Evolutionary conservation across 2,329 filamentous ascomycete genomes (phyloP), one percentile per base, ranked within the genome.

Genomic region (Diplodia mutila): DNA sequence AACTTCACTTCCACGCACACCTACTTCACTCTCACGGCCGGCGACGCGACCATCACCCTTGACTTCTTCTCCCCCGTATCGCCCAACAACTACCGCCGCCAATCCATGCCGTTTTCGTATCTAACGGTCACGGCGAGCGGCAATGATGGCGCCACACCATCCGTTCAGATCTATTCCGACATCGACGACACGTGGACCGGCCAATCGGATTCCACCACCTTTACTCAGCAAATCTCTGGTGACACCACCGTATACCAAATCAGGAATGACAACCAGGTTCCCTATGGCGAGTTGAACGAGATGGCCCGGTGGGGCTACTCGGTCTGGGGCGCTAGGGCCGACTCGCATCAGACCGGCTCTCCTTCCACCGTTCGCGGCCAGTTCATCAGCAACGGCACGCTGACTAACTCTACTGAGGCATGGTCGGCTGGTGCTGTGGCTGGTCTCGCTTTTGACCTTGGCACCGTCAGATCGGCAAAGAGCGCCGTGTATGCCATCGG

Each of bases 41-140:
- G 79, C 0, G 42, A 71, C 14, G 76, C 76, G 7, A 73, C 65
- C 12, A 73, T 82, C 42, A 76, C 72, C 0, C 69, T 83, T 37
- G 81, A 83, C 68, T 83, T 83, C 69, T 79, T 83, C 68, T 82
- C 81, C 16, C 81, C 80, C 0, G 77, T 83, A 4, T 80, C 79
- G 3, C 80, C 80, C 2, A 75, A 75, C 1, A 77, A 82, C 69
- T 79, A 80, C 67, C 63, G 79, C 4, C 77, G 81, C 18, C 81
- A 83, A 66, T 82, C 80, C 9, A 74, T 82, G 59, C 81, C 81
- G 39, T 83, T 81, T 70, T 76, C 78, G 67, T 83, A 81, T 67
- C 70, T 83, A 63, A 82, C 79, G 0, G 78, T 82, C 18, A 73
- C 76, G 23, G 74, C 77, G 1, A 65, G 61, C 5, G 71, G 67